Base-by-base conservation (phyloP, 129 eudicot species). In the Tagetes patula region DNA sequence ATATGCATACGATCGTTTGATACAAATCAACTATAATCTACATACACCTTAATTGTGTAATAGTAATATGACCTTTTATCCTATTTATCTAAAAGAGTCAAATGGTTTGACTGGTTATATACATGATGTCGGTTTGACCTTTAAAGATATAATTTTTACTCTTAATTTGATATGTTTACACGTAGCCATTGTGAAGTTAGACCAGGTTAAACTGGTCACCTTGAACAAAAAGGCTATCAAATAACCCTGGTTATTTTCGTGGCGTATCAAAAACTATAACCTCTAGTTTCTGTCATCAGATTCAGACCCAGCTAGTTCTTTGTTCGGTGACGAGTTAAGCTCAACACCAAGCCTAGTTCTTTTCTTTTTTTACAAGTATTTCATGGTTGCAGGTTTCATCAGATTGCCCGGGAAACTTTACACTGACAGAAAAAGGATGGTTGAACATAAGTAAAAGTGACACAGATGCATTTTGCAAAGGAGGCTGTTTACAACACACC, bases 401-500 rank as follows among this genome's bases (percentile, higher is more conserved):
- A 3, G 31, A 38, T 56, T 86, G 86, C 65, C 4, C 58, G 11
- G 69, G 33, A 8, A 78, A 72, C 36, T 75, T 83, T 12, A 63
- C 42, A 8, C 78, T 83, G 3, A 20, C 46, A 11, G 2, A 36
- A 46, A 12, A 43, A 0, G 91, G 91, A 30, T 81, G 86, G 84
- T 69, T 86, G 55, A 83, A 86, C 42, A 80, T 83, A 63, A 80
- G 62, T 14, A 14, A 67, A 6, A 74, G 73, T 2, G 86, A 83
- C 3, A 79, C 69, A 0, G 30, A 14, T 3, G 41, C 14, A 53
- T 86, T 86, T 67, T 86, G 91, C 70, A 41, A 42, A 2, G 80
- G 77, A 31, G 84, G 88, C 1, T 86, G 91, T 72, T 72, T 65
- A n/a, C 71, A 83, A 40, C 87, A 86, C 80, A 86, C 86, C 12